Conservation (phyloP, 495 filamentous ascomycete genomes). For the Aspergillus bertholletiae region DNA sequence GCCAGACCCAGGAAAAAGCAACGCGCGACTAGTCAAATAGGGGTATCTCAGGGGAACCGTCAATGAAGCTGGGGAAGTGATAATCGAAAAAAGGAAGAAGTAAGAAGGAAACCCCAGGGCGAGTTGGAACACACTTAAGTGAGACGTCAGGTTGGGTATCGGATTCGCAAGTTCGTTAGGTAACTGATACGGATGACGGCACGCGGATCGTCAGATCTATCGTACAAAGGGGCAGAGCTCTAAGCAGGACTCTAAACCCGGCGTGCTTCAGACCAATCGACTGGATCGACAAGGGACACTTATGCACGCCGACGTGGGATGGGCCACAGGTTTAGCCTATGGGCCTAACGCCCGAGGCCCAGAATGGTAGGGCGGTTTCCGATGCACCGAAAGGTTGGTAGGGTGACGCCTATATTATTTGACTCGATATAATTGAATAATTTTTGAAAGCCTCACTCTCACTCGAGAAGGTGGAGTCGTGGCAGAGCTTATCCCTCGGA, state of each 20-base stretch:
- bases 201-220: constrained; percentile 15
- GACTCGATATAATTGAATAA: background rate
- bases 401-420: background rate
- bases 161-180: constrained; percentile 7
- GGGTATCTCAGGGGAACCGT: constrained; percentile 14
- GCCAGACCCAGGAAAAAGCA: constrained; percentile 21
- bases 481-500: constrained; percentile 7
- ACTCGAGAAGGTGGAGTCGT: constrained; percentile 11
- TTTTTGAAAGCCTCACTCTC: background rate
- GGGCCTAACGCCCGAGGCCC: constrained; percentile 28
- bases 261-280: constrained; percentile 15
- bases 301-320: constrained; percentile 34
- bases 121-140: constrained; percentile 10
- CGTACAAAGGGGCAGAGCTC: constrained; percentile 15
- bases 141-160: constrained; percentile 13
- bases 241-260: constrained; percentile 10
- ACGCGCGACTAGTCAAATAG: constrained; percentile 12
- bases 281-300: constrained; percentile 37
- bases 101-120: constrained; percentile 1
- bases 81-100: constrained; percentile 8
- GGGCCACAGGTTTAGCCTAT: constrained; percentile 22
- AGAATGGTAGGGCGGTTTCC: constrained; percentile 19
- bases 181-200: constrained; percentile 10
- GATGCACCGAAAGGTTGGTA: constrained; percentile 6
- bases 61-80: constrained; percentile 6